A percentile compares a stretch with the other conserved stretches of the same genome.
phyloP scores from a whole-genome alignment of 441 rosid species.

The Eruca vesicaria region DNA sequence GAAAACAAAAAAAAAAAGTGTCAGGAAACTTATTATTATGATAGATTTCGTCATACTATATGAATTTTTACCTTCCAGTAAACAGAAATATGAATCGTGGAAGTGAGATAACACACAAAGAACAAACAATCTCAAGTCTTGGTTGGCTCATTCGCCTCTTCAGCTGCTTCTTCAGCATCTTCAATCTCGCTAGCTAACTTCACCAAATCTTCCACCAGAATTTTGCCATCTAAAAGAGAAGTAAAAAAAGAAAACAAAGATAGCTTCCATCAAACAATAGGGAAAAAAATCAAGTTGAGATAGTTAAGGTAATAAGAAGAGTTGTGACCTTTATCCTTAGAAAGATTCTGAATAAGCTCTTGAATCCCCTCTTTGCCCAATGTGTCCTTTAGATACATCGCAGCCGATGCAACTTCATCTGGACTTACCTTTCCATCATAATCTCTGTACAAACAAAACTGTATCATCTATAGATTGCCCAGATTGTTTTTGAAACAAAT shows the following conservation, averaged over 20 bases:
- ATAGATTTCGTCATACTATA: not conserved
- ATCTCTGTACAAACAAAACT: slow-evolving; percentile 49
- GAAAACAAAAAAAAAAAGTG: not conserved
- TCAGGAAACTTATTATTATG: not conserved
- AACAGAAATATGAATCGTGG: not conserved
- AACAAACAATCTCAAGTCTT: slow-evolving; percentile 28
- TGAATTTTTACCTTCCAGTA: not conserved
- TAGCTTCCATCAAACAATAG: not conserved
- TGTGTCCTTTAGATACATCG: slow-evolving; percentile 72
- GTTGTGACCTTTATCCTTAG: slow-evolving; percentile 76
- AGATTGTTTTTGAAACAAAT: not conserved
- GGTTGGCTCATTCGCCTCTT: slow-evolving; percentile 24
- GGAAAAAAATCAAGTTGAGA: not conserved
- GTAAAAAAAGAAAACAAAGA: not conserved
- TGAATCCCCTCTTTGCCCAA: slow-evolving; percentile 82
- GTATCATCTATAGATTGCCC: not conserved
- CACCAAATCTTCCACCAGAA: slow-evolving; percentile 59
- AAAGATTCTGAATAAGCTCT: slow-evolving; percentile 77
- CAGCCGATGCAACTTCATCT: slow-evolving; percentile 91
- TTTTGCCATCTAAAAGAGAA: slow-evolving; percentile 54
- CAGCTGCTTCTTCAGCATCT: slow-evolving; percentile 39
- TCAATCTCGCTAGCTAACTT: slow-evolving; percentile 57
- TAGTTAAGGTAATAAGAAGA: not conserved
- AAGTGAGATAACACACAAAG: not conserved
- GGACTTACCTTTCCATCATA: slow-evolving; percentile 87